Evolutionary conservation across 2,329 filamentous ascomycete species (phyloP).

Genomic region (Microcyclospora tardicrescens): DNA sequence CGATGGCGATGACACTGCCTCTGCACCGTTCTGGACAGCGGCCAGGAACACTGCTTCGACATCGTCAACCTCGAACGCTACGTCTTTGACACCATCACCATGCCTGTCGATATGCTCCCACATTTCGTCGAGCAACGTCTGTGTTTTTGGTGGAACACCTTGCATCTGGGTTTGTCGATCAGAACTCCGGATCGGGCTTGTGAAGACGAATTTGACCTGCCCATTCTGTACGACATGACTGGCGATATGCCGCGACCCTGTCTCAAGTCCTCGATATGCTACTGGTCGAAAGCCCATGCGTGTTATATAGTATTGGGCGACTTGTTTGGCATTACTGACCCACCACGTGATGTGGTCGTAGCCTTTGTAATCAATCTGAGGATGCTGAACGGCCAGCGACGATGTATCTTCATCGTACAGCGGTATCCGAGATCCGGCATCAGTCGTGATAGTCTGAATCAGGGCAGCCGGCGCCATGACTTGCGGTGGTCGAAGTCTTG

Average conservation of each 20-base stretch:
- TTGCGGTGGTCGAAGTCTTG: too few relatives aligned
- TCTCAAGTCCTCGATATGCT: slow-evolving; percentile 81
- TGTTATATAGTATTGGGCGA: slow-evolving; percentile 73
- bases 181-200: slow-evolving; percentile 56
- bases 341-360: slow-evolving; percentile 95
- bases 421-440: slow-evolving; percentile 16
- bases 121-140: slow-evolving; percentile 55
- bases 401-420: slow-evolving; percentile 8
- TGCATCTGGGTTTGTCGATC: slow-evolving; percentile 10
- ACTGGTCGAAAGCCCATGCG: slow-evolving; percentile 75
- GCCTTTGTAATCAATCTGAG: slow-evolving; percentile 47
- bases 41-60: slow-evolving; percentile 66
- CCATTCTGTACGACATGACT: slow-evolving; percentile 75
- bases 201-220: slow-evolving; percentile 69
- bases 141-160: slow-evolving; percentile 41
- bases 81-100: slow-evolving; percentile 88
- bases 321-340: slow-evolving; percentile 93
- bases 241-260: slow-evolving; percentile 65
- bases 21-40: slow-evolving; percentile 54
- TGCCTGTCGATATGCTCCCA: slow-evolving; percentile 74
- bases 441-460: slow-evolving; percentile 14
- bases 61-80: slow-evolving; percentile 87
- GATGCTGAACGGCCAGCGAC: slow-evolving; percentile 5
- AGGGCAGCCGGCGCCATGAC: slow-evolving; percentile 28
- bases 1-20: slow-evolving; percentile 49